A percentile compares a stretch with the other conserved stretches of the same genome.
These are phyloP conservation scores for Acidomyces sp. DNA, from an alignment of 495 filamentous ascomycete species.

Conservation along the genomic window DNA sequence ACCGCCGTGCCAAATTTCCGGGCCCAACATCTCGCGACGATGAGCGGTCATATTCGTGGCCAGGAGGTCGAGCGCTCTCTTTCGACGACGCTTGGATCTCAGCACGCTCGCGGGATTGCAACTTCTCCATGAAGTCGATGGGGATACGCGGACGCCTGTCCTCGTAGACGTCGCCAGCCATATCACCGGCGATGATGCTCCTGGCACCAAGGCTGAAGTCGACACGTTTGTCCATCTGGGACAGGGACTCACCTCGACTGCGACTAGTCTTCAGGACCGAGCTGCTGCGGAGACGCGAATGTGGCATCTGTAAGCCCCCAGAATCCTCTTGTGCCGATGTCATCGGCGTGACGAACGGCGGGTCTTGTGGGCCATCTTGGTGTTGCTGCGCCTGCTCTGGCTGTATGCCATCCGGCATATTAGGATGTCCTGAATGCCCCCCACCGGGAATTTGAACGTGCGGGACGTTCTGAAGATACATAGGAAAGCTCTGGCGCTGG, in stretches of 20 bases:
- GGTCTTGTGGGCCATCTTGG: conserved; percentile 20
- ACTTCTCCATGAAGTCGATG: conserved; percentile 21
- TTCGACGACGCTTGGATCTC: conserved; percentile 17
- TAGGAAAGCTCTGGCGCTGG: conserved; percentile 42
- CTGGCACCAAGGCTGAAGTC: conserved; percentile 66
- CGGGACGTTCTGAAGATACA: conserved; percentile 43
- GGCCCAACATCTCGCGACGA: conserved; percentile 17
- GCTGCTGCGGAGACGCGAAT: conserved; percentile 23
- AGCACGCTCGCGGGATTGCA: conserved; percentile 18
- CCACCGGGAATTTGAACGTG: conserved; percentile 29
- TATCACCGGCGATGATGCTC: conserved; percentile 43
- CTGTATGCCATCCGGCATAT: conserved; percentile 23
- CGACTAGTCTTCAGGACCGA: conserved; percentile 43
- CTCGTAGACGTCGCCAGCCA: conserved; percentile 58
- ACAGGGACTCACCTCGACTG: conserved; percentile 41
- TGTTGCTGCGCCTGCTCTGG: conserved; percentile 17
- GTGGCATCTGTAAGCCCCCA: neutral
- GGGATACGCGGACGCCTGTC: conserved; percentile 26
- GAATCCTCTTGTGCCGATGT: conserved; percentile 1
- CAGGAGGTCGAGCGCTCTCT: neutral
- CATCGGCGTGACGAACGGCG: conserved; percentile 22
- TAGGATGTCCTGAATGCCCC: conserved; percentile 28
- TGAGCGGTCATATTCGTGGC: conserved; percentile 16
- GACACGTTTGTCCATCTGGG: conserved; percentile 47
- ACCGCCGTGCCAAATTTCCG: conserved; percentile 19